A percentile compares a stretch with the other conserved stretches of the same genome.
Evolutionary conservation across 129 eudicot species (phyloP).

Genomic region (Escallonia herrerae): DNA sequence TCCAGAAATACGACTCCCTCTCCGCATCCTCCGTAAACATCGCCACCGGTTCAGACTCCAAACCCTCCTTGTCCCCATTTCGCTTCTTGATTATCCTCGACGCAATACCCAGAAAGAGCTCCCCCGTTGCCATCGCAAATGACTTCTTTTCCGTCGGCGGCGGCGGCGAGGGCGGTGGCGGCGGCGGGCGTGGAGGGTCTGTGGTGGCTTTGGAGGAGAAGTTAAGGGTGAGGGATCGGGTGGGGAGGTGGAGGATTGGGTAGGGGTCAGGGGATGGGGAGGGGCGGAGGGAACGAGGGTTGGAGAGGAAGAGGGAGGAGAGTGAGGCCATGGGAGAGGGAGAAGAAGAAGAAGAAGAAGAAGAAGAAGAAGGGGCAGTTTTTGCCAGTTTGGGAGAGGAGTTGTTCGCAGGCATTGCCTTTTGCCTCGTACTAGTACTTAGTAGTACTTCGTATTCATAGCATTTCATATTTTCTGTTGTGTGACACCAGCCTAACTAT

Average conservation of each 20-base stretch:
- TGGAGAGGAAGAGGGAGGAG: slow-evolving; percentile 26
- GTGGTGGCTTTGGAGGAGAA: slow-evolving; percentile 36
- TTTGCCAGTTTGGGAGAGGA: neutral
- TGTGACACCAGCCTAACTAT: too few species aligned
- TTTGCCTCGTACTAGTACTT: too few species aligned
- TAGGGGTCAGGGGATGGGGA: slow-evolving; percentile 22
- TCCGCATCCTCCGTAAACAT: slow-evolving; percentile 36
- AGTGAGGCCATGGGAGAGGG: slow-evolving; percentile 47
- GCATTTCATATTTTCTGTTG: too few species aligned
- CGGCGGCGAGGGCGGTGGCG: slow-evolving; percentile 26
- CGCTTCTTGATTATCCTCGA: slow-evolving; percentile 38
- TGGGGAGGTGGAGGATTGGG: slow-evolving; percentile 10
- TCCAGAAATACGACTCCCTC: slow-evolving; percentile 29
- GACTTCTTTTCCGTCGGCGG: slow-evolving; percentile 49
- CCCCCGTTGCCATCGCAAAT: slow-evolving; percentile 60
- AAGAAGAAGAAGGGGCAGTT: slow-evolving; percentile 10
- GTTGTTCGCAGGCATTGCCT: neutral
- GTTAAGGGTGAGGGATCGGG: slow-evolving; percentile 13
- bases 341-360: too few species aligned
- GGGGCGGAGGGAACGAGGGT: slow-evolving; percentile 28
- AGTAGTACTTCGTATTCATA: too few species aligned
- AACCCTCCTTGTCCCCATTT: slow-evolving; percentile 15
- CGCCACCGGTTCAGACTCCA: slow-evolving; percentile 1
- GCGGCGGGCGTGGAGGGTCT: slow-evolving; percentile 25
- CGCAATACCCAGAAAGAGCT: slow-evolving; percentile 77